Conservation (phyloP, 331 rosid species). For the Prunus yedoensis region DNA sequence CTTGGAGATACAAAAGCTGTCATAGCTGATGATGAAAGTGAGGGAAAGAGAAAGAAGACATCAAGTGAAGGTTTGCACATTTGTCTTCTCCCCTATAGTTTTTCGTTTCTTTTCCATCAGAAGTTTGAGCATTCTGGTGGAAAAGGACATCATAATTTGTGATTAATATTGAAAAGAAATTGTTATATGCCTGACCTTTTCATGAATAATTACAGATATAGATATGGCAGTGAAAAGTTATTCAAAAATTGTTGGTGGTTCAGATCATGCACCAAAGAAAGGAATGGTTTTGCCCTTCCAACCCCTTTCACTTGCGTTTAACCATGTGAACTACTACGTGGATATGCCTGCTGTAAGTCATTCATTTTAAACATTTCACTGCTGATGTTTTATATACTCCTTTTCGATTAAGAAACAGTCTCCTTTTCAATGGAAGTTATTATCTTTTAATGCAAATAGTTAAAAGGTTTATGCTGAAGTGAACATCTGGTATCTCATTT, state of each 20-base stretch:
- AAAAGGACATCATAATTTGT: too few relatives aligned
- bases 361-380: background rate
- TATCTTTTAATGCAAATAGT: background rate
- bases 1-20: slow-evolving; percentile 33
- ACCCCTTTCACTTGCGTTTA: slow-evolving; percentile 43
- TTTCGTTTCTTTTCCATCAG: background rate
- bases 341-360: slow-evolving; percentile 49
- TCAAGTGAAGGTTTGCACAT: slow-evolving; percentile 23
- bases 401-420: background rate
- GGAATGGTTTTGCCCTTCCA: slow-evolving; percentile 51
- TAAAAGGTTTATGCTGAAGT: background rate
- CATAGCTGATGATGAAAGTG: slow-evolving; percentile 29
- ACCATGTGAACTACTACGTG: slow-evolving; percentile 51
- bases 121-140: background rate
- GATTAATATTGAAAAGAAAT: too few relatives aligned
- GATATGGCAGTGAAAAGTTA: slow-evolving; percentile 19
- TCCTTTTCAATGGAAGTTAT: background rate
- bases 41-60: slow-evolving; percentile 18
- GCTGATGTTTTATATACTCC: background rate
- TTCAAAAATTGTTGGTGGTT: slow-evolving; percentile 4
- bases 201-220: slow-evolving; percentile 8
- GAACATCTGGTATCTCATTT: slow-evolving; percentile 9
- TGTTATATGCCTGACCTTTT: background rate
- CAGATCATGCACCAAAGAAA: slow-evolving; percentile 19
- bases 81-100: background rate